Base-by-base conservation (phyloP, 2,329 filamentous ascomycete species). In the Conoideocrella luteorostrata region DNA sequence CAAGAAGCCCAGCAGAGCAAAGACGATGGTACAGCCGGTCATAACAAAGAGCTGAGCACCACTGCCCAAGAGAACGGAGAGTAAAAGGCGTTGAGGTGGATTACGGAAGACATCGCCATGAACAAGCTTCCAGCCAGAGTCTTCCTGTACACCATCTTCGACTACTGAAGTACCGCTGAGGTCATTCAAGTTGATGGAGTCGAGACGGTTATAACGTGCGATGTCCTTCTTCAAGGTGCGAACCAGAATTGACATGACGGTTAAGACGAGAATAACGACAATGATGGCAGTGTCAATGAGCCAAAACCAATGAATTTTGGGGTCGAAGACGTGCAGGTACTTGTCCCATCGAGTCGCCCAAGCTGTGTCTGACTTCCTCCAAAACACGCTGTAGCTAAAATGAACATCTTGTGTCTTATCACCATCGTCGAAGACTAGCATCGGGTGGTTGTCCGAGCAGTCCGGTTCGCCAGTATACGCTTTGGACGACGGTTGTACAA, bases 311-410 rank as follows among this genome's bases (percentile, higher is more conserved):
- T 98, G 93, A 56, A 98, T 97, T 72, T 93, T 94, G 41, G 93
- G 90, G 63, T 97, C 90, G 60, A 90, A 94, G 23, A 98, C 91
- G 59, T 97, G 91, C 28, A 98, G 76, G 62, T 97, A 97, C 67
- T 95, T 97, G 73, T 98, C 93, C 93, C 93, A 98, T 51, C 93
- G 80, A 11, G 93, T 98, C 22, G 93, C 93, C 84, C 95, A 98
- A 1, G 86, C 87, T 2, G 90, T 97, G 1, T 75, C 60, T 1
- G 89, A 96, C 52, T 82, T 79, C 45, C 76, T 78, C 93, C 93
- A 98, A 65, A 84, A 86, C 12, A 97, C 88, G 52, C 86, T 88
- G 69, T 98, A 98, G 5, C 89, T 95, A 70, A 88, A 98, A 3
- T 81, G 78, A 18, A 96, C 87, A 17, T 75, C 57, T 39, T 68